Percentiles rank a stretch among this genome's conserved stretches.
These are phyloP conservation scores for Myxozyma vanderwaltii DNA, from an alignment of 805 yeast genomes.

Conservation along the genomic window DNA sequence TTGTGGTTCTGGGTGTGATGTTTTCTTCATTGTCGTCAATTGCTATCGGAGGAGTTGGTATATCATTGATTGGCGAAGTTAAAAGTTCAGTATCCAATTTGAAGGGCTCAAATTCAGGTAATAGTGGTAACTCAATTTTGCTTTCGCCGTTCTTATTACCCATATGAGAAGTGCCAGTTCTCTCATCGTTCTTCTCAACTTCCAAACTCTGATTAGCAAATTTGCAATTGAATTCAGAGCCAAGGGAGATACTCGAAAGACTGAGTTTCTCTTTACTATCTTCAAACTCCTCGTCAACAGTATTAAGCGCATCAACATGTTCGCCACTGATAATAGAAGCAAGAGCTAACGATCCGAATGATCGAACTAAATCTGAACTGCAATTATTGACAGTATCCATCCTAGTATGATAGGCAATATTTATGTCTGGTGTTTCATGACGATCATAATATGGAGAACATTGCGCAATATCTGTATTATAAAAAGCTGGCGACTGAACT, in stretches of 20 bases:
- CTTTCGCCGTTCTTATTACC: background rate
- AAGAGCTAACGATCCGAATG: background rate
- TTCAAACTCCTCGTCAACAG: background rate
- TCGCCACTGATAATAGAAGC: background rate
- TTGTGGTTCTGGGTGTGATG: constrained; percentile 3
- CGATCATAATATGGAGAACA: background rate
- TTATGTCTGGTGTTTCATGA: background rate
- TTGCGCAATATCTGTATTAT: too few species aligned
- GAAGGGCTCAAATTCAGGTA: constrained; percentile 1
- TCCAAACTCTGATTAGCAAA: background rate
- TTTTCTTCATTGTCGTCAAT: background rate
- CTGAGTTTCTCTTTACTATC: background rate
- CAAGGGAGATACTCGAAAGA: background rate
- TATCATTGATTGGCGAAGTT: background rate
- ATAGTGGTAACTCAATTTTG: constrained; percentile 3
- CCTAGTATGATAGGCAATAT: background rate
- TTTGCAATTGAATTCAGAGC: background rate
- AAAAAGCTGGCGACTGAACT: too few species aligned
- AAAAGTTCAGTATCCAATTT: background rate
- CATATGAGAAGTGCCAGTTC: too few species aligned
- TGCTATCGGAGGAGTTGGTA: background rate
- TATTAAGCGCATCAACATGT: background rate
- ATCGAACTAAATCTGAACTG: background rate
- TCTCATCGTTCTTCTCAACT: background rate
- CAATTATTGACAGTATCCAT: background rate